A percentile compares a stretch with the other conserved stretches of the same genome.
phyloP scores from a whole-genome alignment of 2,329 filamentous ascomycete species.

The Xylariaceae sp. region DNA sequence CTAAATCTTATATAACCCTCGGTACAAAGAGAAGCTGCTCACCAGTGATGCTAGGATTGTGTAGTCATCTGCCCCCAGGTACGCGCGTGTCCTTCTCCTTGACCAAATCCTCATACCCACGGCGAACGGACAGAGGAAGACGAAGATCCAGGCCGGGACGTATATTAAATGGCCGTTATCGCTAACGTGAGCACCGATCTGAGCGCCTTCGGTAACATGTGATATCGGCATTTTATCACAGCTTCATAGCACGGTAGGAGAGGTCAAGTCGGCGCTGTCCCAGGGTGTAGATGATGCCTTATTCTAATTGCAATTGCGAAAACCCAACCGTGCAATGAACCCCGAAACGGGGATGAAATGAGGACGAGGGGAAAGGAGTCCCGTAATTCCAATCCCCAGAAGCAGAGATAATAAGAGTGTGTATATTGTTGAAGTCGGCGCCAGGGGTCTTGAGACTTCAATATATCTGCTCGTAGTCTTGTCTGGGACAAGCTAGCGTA shows the following conservation, averaged over 20 bases:
- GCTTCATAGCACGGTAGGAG: background rate
- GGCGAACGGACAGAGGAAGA: slow-evolving; percentile 24
- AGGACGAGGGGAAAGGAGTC: too few species aligned
- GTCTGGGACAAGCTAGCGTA: too few species aligned
- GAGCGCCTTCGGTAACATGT: background rate
- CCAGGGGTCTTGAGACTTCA: too few species aligned
- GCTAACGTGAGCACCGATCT: background rate
- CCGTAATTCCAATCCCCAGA: too few species aligned
- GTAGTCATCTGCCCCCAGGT: slow-evolving; percentile 28
- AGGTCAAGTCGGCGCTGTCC: background rate
- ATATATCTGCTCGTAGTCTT: too few species aligned
- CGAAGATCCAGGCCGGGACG: slow-evolving; percentile 25
- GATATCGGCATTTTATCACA: background rate
- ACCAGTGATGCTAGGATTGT: slow-evolving; percentile 22
- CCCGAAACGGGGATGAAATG: too few species aligned
- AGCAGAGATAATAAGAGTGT: too few species aligned
- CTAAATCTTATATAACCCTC: too few species aligned
- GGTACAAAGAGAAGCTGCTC: background rate
- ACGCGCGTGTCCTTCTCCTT: slow-evolving; percentile 22
- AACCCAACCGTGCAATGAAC: too few species aligned
- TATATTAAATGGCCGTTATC: slow-evolving; percentile 19
- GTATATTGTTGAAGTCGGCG: too few species aligned
- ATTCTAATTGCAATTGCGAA: background rate
- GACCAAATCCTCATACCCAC: slow-evolving; percentile 29
- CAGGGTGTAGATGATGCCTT: background rate